phyloP scores from a whole-genome alignment of 2,329 filamentous ascomycete genomes.

The Ceratocystis huliohia region DNA sequence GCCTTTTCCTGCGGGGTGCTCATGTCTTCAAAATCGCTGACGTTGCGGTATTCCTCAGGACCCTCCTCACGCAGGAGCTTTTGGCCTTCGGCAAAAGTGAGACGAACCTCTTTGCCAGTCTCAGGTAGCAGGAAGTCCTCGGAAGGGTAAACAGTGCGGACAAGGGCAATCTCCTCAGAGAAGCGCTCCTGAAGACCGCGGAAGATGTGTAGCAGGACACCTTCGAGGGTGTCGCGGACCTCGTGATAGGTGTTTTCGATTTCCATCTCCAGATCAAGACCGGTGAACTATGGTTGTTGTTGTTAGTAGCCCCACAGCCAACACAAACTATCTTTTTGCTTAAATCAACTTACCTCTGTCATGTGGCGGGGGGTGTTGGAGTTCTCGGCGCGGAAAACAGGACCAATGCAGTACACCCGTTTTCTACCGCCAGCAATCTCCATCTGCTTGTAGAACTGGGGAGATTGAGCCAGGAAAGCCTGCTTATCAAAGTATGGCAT shows the following conservation, averaged over 20 bases:
- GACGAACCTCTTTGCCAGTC: constrained; percentile 58
- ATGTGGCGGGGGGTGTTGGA: constrained; percentile 74
- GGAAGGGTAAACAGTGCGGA: constrained; percentile 63
- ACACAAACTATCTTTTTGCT: constrained; percentile 17
- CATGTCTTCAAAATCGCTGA: constrained; percentile 67
- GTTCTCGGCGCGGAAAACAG: constrained; percentile 77
- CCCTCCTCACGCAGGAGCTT: constrained; percentile 65
- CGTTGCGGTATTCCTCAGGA: constrained; percentile 50
- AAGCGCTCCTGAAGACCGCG: constrained; percentile 55
- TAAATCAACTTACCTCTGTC: constrained; percentile 42
- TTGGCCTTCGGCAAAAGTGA: constrained; percentile 68
- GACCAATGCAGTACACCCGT: constrained; percentile 65
- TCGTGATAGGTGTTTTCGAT: constrained; percentile 69
- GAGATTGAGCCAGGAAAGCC: constrained; percentile 67
- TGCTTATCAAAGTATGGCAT: constrained; percentile 79
- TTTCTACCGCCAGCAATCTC: constrained; percentile 69
- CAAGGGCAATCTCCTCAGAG: constrained; percentile 56
- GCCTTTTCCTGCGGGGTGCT: constrained; percentile 72
- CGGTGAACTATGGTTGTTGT: constrained; percentile 48
- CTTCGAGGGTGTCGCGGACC: constrained; percentile 58
- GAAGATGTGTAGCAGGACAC: constrained; percentile 68
- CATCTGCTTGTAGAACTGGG: constrained; percentile 80
- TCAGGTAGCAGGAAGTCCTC: constrained; percentile 65
- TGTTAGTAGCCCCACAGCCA: background rate
- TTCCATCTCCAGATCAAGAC: constrained; percentile 83